These are phyloP conservation scores for Mucor irregularis DNA, from an alignment of 371 early-diverging fungal species.

Conservation along the genomic window DNA sequence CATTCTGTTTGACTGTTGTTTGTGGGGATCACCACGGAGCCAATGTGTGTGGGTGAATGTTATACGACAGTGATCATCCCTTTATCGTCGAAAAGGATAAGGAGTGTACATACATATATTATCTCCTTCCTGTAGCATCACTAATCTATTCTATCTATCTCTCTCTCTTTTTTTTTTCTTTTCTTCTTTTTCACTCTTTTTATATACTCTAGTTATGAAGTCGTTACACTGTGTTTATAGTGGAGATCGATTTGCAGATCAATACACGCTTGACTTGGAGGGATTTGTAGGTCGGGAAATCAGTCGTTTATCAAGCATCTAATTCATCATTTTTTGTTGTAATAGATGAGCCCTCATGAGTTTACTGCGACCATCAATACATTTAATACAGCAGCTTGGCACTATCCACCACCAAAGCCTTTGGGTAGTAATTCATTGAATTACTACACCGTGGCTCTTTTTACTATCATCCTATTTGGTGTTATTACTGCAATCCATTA, in stretches of 20 bases:
- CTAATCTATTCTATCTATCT: too few relatives aligned
- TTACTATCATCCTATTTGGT: conserved; percentile 15
- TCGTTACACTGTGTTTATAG: conserved; percentile 37
- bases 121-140: background rate
- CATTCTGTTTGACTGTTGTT: too few relatives aligned
- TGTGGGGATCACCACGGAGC: too few relatives aligned
- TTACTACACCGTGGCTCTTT: conserved; percentile 8
- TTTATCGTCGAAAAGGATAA: background rate
- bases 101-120: background rate
- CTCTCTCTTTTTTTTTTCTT: background rate
- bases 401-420: conserved; percentile 31
- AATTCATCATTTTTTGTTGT: background rate
- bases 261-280: conserved; percentile 38
- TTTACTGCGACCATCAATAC: conserved; percentile 40
- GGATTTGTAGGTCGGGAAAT: conserved; percentile 21
- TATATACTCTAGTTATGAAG: conserved; percentile 26
- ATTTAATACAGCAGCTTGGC: conserved; percentile 34
- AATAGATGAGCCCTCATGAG: conserved; percentile 42
- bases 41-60: too few relatives aligned
- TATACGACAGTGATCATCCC: too few relatives aligned
- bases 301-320: background rate
- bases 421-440: conserved; percentile 21
- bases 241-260: conserved; percentile 34
- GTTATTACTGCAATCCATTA: conserved; percentile 29
- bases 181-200: conserved; percentile 3